These are phyloP conservation scores for Mentha longifolia DNA, from an alignment of 257 asterid genomes.

Conservation along the genomic window DNA sequence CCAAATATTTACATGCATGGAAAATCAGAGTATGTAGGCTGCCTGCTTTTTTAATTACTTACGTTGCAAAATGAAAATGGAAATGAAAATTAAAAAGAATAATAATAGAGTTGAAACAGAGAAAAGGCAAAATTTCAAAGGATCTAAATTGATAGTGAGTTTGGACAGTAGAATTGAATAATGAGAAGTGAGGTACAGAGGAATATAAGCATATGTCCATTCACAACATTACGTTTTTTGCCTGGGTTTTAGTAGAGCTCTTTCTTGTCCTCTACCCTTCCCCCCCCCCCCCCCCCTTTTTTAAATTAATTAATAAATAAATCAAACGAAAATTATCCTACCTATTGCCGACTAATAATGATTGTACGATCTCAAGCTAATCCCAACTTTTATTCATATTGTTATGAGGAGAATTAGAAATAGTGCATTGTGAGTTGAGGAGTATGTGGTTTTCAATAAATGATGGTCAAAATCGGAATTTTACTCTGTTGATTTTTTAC, in stretches of 20 bases:
- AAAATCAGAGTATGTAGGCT: too few relatives aligned
- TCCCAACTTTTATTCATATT: too few relatives aligned
- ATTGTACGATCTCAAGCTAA: not conserved
- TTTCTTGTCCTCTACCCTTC: conserved; percentile 17
- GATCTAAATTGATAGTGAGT: not conserved
- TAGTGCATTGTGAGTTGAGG: too few relatives aligned
- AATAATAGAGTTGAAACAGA: conserved; percentile 36
- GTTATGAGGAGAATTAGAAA: too few relatives aligned
- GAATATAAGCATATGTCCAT: conserved; percentile 33
- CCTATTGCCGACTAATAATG: not conserved
- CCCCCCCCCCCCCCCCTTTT: too few relatives aligned
- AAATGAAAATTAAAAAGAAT: not conserved
- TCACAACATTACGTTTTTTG: conserved; percentile 16
- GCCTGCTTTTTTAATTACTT: too few relatives aligned
- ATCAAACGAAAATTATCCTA: not conserved
- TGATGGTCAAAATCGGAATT: too few relatives aligned
- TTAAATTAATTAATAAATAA: not conserved
- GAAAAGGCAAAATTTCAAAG: conserved; percentile 23
- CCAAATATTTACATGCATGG: conserved; percentile 7
- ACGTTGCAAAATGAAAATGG: not conserved
- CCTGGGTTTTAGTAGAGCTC: too few relatives aligned
- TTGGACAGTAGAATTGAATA: conserved; percentile 37
- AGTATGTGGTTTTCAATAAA: too few relatives aligned
- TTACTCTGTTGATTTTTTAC: too few relatives aligned
- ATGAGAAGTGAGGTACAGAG: conserved; percentile 32